Evolutionary conservation across 202 grass and related monocot genomes (phyloP).

Genomic region (Panicum virgatum): DNA sequence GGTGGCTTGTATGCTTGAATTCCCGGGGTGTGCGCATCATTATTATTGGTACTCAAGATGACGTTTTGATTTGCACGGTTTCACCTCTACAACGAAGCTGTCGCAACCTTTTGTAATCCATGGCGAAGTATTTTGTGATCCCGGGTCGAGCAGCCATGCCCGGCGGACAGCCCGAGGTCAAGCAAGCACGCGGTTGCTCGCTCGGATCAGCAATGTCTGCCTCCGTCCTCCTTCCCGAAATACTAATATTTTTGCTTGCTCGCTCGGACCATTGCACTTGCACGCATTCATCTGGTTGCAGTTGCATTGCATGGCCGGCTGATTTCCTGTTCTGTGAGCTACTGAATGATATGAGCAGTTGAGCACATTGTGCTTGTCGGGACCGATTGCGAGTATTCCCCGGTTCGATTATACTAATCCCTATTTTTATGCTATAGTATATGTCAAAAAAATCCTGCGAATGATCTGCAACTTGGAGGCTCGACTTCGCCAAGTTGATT

Average conservation of each 20-base stretch:
- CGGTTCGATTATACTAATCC: not conserved
- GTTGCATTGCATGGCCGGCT: not conserved
- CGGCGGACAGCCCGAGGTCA: no score
- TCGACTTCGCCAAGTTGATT: not conserved
- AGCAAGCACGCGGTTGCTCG: no score
- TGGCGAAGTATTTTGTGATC: no score
- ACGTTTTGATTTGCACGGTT: not conserved
- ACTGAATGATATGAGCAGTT: slow-evolving; percentile 8
- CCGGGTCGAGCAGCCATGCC: no score
- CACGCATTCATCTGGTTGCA: no score
- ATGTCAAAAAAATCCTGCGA: not conserved
- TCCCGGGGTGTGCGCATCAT: not conserved
- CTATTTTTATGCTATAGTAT: not conserved
- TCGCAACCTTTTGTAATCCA: no score
- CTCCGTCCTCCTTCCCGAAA: no score
- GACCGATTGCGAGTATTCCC: not conserved
- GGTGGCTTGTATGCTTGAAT: not conserved
- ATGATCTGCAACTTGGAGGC: slow-evolving; percentile 35
- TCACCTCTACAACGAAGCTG: no score
- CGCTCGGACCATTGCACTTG: no score
- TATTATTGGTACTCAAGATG: not conserved
- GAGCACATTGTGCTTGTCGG: slow-evolving; percentile 21
- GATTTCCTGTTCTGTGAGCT: slow-evolving; percentile 1
- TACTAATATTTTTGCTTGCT: no score
- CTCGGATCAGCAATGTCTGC: no score